A percentile compares a stretch with the other conserved stretches of the same genome.
These are phyloP conservation scores for Cercospora zeae-maydis DNA, from an alignment of 2,329 filamentous ascomycete species.

Conservation along the genomic window DNA sequence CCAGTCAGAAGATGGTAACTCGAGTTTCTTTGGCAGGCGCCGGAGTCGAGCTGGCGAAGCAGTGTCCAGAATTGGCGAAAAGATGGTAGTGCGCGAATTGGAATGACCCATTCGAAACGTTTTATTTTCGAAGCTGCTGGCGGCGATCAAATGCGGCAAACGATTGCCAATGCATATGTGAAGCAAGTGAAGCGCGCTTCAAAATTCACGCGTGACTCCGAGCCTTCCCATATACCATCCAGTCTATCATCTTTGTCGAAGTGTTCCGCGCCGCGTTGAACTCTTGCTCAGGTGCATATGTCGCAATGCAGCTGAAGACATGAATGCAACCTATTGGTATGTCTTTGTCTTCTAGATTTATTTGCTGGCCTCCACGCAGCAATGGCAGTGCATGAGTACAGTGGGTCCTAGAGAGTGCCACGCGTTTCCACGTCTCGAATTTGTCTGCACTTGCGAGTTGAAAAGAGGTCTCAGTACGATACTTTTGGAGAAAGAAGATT, in stretches of 20 bases:
- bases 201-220: neutral
- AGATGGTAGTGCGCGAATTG: neutral
- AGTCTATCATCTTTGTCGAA: neutral
- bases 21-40: neutral
- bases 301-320: neutral
- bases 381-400: neutral
- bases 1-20: neutral
- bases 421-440: neutral
- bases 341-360: neutral
- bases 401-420: neutral
- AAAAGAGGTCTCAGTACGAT: neutral
- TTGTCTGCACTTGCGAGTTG: neutral
- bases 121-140: neutral
- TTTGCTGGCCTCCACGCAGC: neutral
- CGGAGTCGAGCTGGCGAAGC: neutral
- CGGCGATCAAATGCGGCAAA: neutral
- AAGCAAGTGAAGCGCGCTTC: conserved; percentile 1
- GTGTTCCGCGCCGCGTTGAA: neutral
- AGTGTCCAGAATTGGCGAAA: neutral
- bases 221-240: neutral
- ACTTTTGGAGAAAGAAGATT: neutral
- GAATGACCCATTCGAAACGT: neutral
- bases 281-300: neutral
- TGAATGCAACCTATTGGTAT: neutral
- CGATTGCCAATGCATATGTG: neutral